Evolutionary conservation across 1,284 basidiomycete genomes (phyloP), one percentile per base, ranked within the genome.

Genomic region (Erythrobasidium hasegawianum): DNA sequence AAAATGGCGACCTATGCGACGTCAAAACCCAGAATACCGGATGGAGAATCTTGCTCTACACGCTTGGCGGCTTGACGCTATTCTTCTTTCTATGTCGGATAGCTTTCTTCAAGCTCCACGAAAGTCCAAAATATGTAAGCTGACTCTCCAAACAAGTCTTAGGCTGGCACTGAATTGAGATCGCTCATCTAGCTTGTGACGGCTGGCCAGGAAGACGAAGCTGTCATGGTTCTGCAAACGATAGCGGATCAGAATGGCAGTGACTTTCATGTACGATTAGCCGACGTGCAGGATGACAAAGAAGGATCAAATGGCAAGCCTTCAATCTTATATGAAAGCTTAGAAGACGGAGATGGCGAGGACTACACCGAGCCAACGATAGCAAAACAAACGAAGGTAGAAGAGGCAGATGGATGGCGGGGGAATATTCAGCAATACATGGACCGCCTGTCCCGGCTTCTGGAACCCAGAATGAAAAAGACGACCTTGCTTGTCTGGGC

Each of bases 171-270:
- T n/a, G 33, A 11, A 33, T 33, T 33, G 33, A 4, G 20, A 1
- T 7, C 2, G 20, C 33, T 43, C 1, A 16, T 38, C 9, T 33
- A 61, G 57, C 86, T 97, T 61, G 90, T 93, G 11, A 85, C 90
- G 49, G 86, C 87, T 0, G 90, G 90, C 9, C 83, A 90, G 33
- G 84, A 83, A 29, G 83, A 85, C 59, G 91, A 95, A 73, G 93
- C 93, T 0, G 78, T 93, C 47, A 83, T 88, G 69, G 86, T 86
- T 1, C 81, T 97, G 0, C 85, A 87, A 71, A 79, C 87, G 69
- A 96, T 97, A 50, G 89, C 88, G 1, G 82, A 82, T 45, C 92
- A 87, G 78, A 96, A 97, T 76, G 89, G 88, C 14, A 83, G 84
- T 33, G 56, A 40, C 10, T 56, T 61, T 55, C 52, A 62, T 29